These are phyloP conservation scores for Paraleonurus japonicus DNA, from an alignment of 257 asterid genomes.

Conservation along the genomic window DNA sequence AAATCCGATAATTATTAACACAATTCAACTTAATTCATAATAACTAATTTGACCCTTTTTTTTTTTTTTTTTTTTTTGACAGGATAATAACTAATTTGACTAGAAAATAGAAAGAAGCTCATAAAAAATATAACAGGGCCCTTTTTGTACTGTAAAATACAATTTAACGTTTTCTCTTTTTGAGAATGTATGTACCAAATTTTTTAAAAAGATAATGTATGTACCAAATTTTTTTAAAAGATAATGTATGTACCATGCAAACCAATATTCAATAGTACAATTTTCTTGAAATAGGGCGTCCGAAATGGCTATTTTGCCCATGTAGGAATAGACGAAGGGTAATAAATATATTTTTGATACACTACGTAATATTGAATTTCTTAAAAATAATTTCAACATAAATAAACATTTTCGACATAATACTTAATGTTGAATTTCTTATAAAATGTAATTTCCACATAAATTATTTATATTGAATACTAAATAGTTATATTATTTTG, in stretches of 20 bases:
- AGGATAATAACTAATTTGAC: no score
- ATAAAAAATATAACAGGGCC: neutral
- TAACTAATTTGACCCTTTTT: no score
- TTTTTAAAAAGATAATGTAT: neutral
- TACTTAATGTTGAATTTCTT: no score
- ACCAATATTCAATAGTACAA: neutral
- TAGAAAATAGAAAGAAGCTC: neutral
- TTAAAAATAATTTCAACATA: neutral
- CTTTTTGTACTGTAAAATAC: neutral
- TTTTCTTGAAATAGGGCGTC: neutral
- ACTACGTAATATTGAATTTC: no score
- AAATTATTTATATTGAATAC: neutral
- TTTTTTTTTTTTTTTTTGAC: no score
- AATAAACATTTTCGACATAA: no score
- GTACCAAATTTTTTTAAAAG: no score
- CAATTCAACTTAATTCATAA: no score
- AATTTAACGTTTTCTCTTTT: neutral
- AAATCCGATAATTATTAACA: no score
- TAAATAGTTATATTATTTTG: no score
- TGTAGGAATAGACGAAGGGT: neutral
- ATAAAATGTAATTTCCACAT: neutral
- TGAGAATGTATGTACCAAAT: neutral
- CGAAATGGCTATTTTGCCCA: neutral
- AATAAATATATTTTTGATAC: no score
- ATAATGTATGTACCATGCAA: neutral